phyloP scores from a whole-genome alignment of 352 stramenopile genomes.

The Phytophthora kernoviae region DNA sequence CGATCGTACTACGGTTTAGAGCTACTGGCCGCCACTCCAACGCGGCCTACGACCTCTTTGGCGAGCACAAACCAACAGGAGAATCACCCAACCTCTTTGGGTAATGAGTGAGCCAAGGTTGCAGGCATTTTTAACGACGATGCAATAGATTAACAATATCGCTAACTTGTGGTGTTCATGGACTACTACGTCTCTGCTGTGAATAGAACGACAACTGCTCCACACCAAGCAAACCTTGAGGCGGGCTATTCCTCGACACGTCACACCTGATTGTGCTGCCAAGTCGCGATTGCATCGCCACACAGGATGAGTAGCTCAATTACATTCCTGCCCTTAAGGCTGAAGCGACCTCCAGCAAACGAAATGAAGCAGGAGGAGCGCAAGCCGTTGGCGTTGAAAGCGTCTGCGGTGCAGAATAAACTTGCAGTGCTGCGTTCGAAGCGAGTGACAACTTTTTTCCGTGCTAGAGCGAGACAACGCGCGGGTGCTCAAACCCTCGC shows the following conservation, averaged over 20 bases:
- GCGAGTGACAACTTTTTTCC: constrained; percentile 24
- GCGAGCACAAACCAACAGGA: constrained; percentile 37
- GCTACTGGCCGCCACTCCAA: constrained; percentile 45
- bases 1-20: constrained; percentile 75
- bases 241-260: too few species aligned
- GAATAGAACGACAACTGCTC: neutral
- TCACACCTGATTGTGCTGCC: neutral
- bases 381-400: constrained; percentile 1
- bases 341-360: constrained; percentile 17
- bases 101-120: constrained; percentile 15
- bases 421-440: constrained; percentile 26
- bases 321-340: constrained; percentile 26
- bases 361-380: constrained; percentile 10
- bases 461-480: constrained; percentile 19
- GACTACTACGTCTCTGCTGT: too few species aligned
- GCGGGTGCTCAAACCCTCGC: constrained; percentile 14
- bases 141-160: too few species aligned
- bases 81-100: constrained; percentile 30
- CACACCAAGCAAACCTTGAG: neutral
- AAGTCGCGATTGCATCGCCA: neutral
- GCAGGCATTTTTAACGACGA: too few species aligned
- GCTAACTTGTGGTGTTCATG: too few species aligned
- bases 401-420: constrained; percentile 9
- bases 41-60: constrained; percentile 74
- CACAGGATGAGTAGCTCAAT: constrained; percentile 23